Evolutionary conservation across 345 rosid genomes (phyloP).

Genomic region (Populus nigra): DNA sequence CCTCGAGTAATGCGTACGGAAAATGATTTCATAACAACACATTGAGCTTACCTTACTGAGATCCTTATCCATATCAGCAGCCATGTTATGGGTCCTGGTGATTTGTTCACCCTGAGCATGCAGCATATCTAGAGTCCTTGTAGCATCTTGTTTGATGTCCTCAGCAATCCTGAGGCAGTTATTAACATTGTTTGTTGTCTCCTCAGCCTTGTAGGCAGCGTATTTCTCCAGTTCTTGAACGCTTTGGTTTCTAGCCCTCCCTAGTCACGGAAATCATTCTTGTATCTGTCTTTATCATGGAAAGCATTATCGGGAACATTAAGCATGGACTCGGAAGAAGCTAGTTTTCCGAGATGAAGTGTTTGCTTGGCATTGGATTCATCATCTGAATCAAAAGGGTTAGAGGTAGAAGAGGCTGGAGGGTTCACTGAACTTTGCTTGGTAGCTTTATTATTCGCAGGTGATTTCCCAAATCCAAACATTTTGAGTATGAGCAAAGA

Average conservation of each 20-base stretch:
- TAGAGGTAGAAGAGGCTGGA: slow-evolving; percentile 3
- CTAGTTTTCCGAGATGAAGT: slow-evolving; percentile 1
- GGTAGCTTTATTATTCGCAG: slow-evolving; percentile 29
- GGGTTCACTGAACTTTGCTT: slow-evolving; percentile 19
- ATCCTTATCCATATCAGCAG: slow-evolving; percentile 34
- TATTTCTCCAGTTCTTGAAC: slow-evolving; percentile 34
- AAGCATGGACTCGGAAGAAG: slow-evolving; percentile 20
- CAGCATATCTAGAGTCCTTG: slow-evolving; percentile 31
- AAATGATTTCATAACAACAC: background rate
- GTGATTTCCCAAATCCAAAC: slow-evolving; percentile 65
- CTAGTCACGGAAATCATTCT: slow-evolving; percentile 24
- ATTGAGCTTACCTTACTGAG: slow-evolving; percentile 19
- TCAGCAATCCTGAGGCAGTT: slow-evolving; percentile 29
- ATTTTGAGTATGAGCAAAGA: slow-evolving; percentile 28
- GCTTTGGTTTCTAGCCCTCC: slow-evolving; percentile 30
- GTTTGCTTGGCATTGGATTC: slow-evolving; percentile 16
- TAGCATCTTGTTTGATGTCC: slow-evolving; percentile 27
- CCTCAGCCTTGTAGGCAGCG: slow-evolving; percentile 29
- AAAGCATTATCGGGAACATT: slow-evolving; percentile 1
- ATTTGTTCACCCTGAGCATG: slow-evolving; percentile 37
- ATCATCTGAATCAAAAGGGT: slow-evolving; percentile 31
- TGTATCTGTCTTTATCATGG: slow-evolving; percentile 14
- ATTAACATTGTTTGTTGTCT: slow-evolving; percentile 22
- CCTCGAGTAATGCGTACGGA: background rate
- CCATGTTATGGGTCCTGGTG: slow-evolving; percentile 28